These are phyloP conservation scores for Mortierella polycephala DNA, from an alignment of 371 early-diverging fungal species.

Conservation along the genomic window DNA sequence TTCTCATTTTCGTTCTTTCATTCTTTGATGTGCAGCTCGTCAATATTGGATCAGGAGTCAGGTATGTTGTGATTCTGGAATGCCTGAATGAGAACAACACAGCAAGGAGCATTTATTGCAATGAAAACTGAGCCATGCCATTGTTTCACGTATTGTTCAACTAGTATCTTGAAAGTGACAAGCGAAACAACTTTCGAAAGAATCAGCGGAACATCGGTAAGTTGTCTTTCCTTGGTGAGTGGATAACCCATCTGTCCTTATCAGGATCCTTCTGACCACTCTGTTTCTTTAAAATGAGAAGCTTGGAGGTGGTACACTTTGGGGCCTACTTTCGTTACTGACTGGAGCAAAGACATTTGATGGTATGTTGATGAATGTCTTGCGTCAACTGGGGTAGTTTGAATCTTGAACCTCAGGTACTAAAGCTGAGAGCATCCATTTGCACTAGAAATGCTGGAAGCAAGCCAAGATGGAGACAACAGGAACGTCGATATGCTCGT, in stretches of 20 bases:
- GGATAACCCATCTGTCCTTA: not conserved
- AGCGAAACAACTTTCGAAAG: constrained; percentile 81
- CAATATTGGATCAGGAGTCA: constrained; percentile 93
- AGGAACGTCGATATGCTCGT: constrained; percentile 93
- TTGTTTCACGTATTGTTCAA: not conserved
- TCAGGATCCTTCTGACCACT: not conserved
- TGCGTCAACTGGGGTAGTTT: too few relatives aligned
- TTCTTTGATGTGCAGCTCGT: constrained; percentile 67
- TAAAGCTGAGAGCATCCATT: constrained; percentile 1
- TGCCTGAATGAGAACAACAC: not conserved
- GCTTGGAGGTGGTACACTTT: constrained; percentile 98
- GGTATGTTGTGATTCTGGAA: constrained; percentile 49
- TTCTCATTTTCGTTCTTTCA: constrained; percentile 1
- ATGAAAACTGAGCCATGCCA: not conserved
- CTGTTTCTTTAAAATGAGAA: constrained; percentile 18
- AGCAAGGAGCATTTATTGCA: not conserved
- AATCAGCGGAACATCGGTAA: constrained; percentile 92
- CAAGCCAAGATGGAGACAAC: constrained; percentile 93
- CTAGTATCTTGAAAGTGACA: constrained; percentile 86
- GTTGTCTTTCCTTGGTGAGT: constrained; percentile 6
- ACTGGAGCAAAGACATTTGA: constrained; percentile 90
- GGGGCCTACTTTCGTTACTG: constrained; percentile 91
- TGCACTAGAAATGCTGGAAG: constrained; percentile 88
- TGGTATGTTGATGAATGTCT: constrained; percentile 55
- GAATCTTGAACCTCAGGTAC: not conserved